Percentiles rank a stretch among this genome's conserved stretches.
phyloP scores from a whole-genome alignment of 768 basidiomycete species.

The Termitomyces sp. region DNA sequence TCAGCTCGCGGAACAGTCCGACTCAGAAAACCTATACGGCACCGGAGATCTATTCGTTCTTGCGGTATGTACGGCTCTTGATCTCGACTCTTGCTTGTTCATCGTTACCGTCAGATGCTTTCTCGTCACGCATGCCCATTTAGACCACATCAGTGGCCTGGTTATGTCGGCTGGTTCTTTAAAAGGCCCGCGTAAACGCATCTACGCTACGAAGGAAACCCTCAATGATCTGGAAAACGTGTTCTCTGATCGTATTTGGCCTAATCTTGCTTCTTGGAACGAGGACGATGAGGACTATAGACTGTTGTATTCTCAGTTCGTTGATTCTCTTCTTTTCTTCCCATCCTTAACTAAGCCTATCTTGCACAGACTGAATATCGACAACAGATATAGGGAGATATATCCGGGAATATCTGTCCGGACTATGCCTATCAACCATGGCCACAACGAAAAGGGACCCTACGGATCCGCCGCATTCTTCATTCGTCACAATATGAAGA shows the following conservation, averaged over 20 bases:
- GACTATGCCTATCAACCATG: conserved; percentile 71
- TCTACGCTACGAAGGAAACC: conserved; percentile 57
- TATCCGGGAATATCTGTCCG: conserved; percentile 57
- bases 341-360: conserved; percentile 5
- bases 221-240: conserved; percentile 67
- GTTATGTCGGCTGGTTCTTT: conserved; percentile 82
- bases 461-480: conserved; percentile 89
- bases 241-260: conserved; percentile 83
- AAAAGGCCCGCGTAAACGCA: conserved; percentile 53
- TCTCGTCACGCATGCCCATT: conserved; percentile 83
- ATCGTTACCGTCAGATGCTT: conserved; percentile 54
- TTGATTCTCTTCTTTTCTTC: conserved; percentile 6
- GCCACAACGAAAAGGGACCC: conserved; percentile 46
- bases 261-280: conserved; percentile 75
- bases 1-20: conserved; percentile 30
- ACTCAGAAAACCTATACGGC: conserved; percentile 31
- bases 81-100: neutral
- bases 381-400: conserved; percentile 50
- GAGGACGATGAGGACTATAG: conserved; percentile 56
- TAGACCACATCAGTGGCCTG: conserved; percentile 85
- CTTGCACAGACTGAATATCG: conserved; percentile 40
- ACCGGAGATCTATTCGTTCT: conserved; percentile 50
- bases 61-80: conserved; percentile 33
- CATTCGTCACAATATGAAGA: conserved; percentile 59
- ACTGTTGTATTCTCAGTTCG: conserved; percentile 64